These are phyloP conservation scores for Marasmius fiardii DNA, from an alignment of 1,284 basidiomycete species.

Conservation along the genomic window DNA sequence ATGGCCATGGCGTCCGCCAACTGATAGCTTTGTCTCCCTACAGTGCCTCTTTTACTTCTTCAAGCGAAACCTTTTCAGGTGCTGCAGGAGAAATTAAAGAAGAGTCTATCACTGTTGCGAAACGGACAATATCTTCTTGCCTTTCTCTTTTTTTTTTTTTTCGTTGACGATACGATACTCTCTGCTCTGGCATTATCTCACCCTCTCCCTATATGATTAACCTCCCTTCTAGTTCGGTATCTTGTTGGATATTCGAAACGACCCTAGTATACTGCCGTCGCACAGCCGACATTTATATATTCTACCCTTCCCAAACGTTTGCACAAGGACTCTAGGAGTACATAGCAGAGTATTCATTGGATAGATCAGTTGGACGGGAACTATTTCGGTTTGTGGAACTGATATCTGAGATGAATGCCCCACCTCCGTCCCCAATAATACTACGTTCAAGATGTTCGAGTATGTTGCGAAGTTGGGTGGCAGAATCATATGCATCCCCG, in stretches of 20 bases:
- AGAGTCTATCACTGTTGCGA: not conserved
- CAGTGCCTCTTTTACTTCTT: slow-evolving; percentile 83
- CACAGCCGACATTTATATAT: slow-evolving; percentile 10
- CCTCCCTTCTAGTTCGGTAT: not conserved
- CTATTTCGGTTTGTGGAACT: not conserved
- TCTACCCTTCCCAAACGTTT: slow-evolving; percentile 5
- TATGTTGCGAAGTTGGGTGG: not conserved
- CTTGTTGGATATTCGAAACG: no score
- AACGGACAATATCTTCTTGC: not conserved
- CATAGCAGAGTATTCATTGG: slow-evolving; percentile 43
- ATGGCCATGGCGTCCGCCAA: slow-evolving; percentile 18
- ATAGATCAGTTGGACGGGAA: slow-evolving; percentile 17
- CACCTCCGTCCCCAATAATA: not conserved
- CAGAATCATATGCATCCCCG: not conserved
- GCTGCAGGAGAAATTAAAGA: slow-evolving; percentile 68
- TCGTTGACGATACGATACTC: slow-evolving; percentile 7
- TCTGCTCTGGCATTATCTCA: slow-evolving; percentile 6
- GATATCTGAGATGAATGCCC: not conserved
- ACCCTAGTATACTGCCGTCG: not conserved
- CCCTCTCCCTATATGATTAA: not conserved
- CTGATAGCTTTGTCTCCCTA: slow-evolving; percentile 4
- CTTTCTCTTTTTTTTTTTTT: not conserved
- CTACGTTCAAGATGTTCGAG: not conserved
- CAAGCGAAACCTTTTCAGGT: slow-evolving; percentile 79
- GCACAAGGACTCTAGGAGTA: slow-evolving; percentile 39